These are phyloP conservation scores for Glaciozyma antarctica DNA, from an alignment of 768 basidiomycete genomes.

Conservation along the genomic window DNA sequence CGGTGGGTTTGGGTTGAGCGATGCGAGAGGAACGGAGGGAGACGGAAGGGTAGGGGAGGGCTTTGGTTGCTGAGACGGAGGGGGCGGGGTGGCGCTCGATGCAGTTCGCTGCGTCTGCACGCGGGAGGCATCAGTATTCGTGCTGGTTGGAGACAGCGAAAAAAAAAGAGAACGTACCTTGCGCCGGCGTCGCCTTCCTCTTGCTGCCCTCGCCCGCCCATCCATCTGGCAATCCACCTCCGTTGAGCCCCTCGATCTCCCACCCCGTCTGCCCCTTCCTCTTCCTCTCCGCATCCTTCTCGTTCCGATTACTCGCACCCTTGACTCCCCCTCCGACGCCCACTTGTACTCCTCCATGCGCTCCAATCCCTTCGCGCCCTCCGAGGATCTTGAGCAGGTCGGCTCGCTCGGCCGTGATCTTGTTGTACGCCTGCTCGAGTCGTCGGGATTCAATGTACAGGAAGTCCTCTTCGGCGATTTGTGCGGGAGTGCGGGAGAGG, in stretches of 20 bases:
- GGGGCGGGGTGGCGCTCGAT: slow-evolving; percentile 35
- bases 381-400: slow-evolving; percentile 34
- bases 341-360: slow-evolving; percentile 16
- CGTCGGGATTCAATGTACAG: slow-evolving; percentile 86
- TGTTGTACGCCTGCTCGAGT: slow-evolving; percentile 81
- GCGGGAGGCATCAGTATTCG: slow-evolving; percentile 28
- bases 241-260: slow-evolving; percentile 24
- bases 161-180: slow-evolving; percentile 4
- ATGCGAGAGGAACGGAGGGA: slow-evolving; percentile 80
- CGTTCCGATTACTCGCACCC: slow-evolving; percentile 11
- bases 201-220: slow-evolving; percentile 31
- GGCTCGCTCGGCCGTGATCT: slow-evolving; percentile 29
- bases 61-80: slow-evolving; percentile 19
- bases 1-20: slow-evolving; percentile 62
- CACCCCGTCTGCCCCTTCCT: slow-evolving; percentile 34
- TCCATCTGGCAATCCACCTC: slow-evolving; percentile 28
- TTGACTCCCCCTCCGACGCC: slow-evolving; percentile 37
- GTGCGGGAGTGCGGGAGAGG: slow-evolving; percentile 76
- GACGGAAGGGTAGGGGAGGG: slow-evolving; percentile 46
- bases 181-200: slow-evolving; percentile 21
- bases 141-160: slow-evolving; percentile 13
- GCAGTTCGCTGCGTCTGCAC: slow-evolving; percentile 31
- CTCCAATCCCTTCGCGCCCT: slow-evolving; percentile 25
- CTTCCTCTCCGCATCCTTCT: background rate
- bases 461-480: slow-evolving; percentile 90